Evolutionary conservation across 2,329 filamentous ascomycete species (phyloP), one percentile per base, ranked within the genome.

Genomic region (Didymella arachidicola): DNA sequence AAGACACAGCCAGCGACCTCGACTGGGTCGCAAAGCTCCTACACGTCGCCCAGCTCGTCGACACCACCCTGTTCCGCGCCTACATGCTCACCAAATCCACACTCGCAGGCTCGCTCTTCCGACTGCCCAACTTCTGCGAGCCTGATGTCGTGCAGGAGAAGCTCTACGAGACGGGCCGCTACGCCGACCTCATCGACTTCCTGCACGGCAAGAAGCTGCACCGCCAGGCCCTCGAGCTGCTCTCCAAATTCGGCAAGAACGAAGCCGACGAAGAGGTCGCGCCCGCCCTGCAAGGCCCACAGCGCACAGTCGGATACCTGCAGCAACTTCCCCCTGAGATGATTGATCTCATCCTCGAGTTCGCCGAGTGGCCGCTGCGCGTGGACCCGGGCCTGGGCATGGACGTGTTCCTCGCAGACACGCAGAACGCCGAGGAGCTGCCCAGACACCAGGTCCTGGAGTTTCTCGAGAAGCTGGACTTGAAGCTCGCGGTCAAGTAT

Each of bases 141-240:
- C 94, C 95, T 0, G 89, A 92, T 29, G 95, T 98, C 2, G 94
- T 99, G 22, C 95, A 97, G 73, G 91, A 97, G 76, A 93, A 93
- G 69, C 81, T 99, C 4, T 87, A 97, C 59, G 92, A 97, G 74
- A 92, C 89, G 39, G 91, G 91, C 57, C 87, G 93, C 30, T 97
- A 96, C 77, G 94, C 89, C 50, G 94, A 98, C 78, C 82, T 99
- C 1, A 93, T 99, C n/a, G 94, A 98, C 75, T 99, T 99, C 73
- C 88, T 98, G 66, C 92, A 96, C 70, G 95, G 95, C 63, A 99
- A 99, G 80, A 93, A 90, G 75, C 84, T 98, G 39, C 95, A 99
- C 77, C 87, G 89, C 18, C 89, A 96, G 71, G 94, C 95, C 0
- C 80, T 99, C 18, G 90, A 92, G 64, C 80, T 97, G 29, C 83